Conservation (phyloP, 2,329 filamentous ascomycete species). For the Ceratocystis alfenasii region DNA sequence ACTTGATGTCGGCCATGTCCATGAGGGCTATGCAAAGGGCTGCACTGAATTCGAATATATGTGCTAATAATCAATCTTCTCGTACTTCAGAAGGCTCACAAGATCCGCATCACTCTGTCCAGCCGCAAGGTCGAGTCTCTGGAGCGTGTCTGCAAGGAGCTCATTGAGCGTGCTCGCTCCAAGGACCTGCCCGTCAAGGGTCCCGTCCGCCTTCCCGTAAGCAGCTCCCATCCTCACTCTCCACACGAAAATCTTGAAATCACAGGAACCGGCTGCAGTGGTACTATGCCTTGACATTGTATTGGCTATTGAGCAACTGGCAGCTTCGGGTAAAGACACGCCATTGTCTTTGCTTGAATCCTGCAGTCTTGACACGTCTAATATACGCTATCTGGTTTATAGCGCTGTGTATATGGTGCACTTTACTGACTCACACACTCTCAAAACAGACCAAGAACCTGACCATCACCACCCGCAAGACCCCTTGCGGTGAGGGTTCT, state of each 20-base stretch:
- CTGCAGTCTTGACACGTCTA: background rate
- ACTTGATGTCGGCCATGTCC: too few relatives aligned
- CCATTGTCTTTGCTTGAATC: background rate
- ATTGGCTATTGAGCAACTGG: background rate
- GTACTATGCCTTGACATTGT: background rate
- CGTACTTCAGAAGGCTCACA: conserved; percentile 68
- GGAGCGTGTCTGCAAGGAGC: conserved; percentile 96
- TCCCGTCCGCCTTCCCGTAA: conserved; percentile 63
- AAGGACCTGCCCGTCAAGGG: conserved; percentile 99
- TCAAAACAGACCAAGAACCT: conserved; percentile 77
- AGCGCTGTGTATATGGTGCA: too few relatives aligned
- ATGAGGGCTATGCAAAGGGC: background rate
- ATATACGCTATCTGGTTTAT: too few relatives aligned
- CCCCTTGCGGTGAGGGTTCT: conserved; percentile 97
- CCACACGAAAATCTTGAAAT: background rate
- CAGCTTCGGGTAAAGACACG: background rate
- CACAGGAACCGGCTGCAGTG: background rate
- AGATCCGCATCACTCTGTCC: conserved; percentile 96
- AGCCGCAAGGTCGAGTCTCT: conserved; percentile 88
- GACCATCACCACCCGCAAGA: conserved; percentile 97
- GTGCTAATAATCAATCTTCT: conserved; percentile 20
- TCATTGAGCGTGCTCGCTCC: conserved; percentile 95
- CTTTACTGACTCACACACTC: background rate
- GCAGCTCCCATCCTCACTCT: background rate
- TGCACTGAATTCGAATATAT: background rate